phyloP scores from a whole-genome alignment of 1,139 yeast genomes.

The Kluyveromyces sp. region DNA sequence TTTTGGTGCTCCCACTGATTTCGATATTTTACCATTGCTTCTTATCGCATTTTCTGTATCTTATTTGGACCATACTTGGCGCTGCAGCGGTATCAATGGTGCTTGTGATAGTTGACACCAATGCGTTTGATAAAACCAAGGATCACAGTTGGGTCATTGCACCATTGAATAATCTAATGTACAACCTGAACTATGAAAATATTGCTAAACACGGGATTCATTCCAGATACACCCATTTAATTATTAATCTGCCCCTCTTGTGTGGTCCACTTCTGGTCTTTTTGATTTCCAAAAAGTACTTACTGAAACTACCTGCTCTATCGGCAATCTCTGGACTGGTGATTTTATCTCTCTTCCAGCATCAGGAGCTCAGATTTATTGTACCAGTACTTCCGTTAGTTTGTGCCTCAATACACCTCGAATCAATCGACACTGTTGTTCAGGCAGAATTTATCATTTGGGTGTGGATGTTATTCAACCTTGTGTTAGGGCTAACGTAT shows the following conservation, averaged over 20 bases:
- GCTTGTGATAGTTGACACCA: constrained; percentile 53
- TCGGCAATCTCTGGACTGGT: constrained; percentile 56
- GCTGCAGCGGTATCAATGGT: constrained; percentile 34
- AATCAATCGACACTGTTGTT: constrained; percentile 23
- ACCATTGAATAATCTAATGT: constrained; percentile 68
- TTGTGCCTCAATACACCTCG: constrained; percentile 60
- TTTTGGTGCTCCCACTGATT: constrained; percentile 56
- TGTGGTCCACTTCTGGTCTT: constrained; percentile 68
- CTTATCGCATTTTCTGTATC: constrained; percentile 16
- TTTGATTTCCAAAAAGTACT: constrained; percentile 28
- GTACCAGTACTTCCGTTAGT: constrained; percentile 71
- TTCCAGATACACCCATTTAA: constrained; percentile 63
- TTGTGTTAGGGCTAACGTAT: constrained; percentile 53
- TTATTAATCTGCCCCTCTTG: constrained; percentile 71
- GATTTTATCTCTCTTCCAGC: constrained; percentile 67
- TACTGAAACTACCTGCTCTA: constrained; percentile 41
- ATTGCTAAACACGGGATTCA: constrained; percentile 78
- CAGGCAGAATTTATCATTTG: constrained; percentile 29
- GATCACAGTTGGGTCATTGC: constrained; percentile 43
- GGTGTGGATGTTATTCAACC: constrained; percentile 63
- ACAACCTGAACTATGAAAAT: constrained; percentile 56
- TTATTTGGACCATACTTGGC: constrained; percentile 31
- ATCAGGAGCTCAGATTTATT: constrained; percentile 85
- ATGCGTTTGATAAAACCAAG: constrained; percentile 17
- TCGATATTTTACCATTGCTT: constrained; percentile 35